Percentiles rank a stretch among this genome's conserved stretches.
Evolutionary conservation across 257 asterid genomes (phyloP).

Genomic region (Solanum ossicruentum): DNA sequence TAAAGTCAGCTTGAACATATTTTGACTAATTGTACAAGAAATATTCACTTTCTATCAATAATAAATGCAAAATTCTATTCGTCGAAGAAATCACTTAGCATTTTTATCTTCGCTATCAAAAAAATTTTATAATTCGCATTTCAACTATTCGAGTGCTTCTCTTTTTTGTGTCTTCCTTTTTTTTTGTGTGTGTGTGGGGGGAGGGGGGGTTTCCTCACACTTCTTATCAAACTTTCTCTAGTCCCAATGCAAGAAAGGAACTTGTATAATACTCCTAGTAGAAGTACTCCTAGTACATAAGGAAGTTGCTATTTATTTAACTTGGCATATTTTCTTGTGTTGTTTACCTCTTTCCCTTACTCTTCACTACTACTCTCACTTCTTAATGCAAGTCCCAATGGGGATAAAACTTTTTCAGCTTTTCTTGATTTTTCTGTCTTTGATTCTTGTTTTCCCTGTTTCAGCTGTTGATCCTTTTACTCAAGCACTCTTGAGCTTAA

Average conservation of each 20-base stretch:
- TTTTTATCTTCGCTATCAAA: neutral
- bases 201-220: neutral
- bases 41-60: too few species aligned
- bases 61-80: too few species aligned
- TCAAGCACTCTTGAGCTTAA: constrained; percentile 59
- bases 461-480: constrained; percentile 63
- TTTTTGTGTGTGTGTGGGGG: neutral
- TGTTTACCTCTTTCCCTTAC: neutral
- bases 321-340: constrained; percentile 14
- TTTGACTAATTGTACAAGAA: too few species aligned
- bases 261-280: neutral
- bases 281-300: neutral
- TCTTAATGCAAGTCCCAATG: constrained; percentile 64
- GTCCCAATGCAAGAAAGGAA: constrained; percentile 63
- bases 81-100: too few species aligned
- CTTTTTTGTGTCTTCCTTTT: neutral
- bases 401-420: constrained; percentile 39
- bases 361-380: constrained; percentile 6
- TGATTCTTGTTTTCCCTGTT: constrained; percentile 13
- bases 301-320: constrained; percentile 4
- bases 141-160: constrained; percentile 8
- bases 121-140: constrained; percentile 3
- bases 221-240: constrained; percentile 34
- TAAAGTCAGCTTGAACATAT: too few species aligned
- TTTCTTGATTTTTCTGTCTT: constrained; percentile 15